phyloP scores from a whole-genome alignment of 2,329 filamentous ascomycete species.

The Calonectria honghensis region DNA sequence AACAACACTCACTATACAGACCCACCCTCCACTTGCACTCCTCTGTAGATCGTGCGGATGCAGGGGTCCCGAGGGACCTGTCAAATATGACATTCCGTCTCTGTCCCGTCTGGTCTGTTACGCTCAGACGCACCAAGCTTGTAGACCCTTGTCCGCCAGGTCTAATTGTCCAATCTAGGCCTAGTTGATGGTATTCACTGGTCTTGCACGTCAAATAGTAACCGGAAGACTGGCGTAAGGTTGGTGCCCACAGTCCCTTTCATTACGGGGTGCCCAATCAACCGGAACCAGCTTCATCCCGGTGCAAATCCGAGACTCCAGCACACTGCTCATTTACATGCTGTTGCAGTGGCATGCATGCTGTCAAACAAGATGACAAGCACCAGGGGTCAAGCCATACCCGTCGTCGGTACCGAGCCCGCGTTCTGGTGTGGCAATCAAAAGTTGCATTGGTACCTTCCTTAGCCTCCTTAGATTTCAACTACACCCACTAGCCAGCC shows the following conservation, averaged over 20 bases:
- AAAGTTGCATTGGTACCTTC: neutral
- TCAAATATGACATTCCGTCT: neutral
- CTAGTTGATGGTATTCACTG: too few species aligned
- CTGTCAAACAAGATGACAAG: constrained; percentile 15
- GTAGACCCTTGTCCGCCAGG: neutral
- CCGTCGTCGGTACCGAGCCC: neutral
- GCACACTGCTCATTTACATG: neutral
- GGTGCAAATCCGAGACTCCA: neutral
- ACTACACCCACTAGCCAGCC: neutral
- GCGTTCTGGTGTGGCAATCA: neutral
- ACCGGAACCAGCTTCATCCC: neutral
- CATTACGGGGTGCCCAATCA: constrained; percentile 2
- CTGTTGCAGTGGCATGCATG: neutral
- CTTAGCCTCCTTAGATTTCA: neutral
- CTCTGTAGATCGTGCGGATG: neutral
- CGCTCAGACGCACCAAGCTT: neutral
- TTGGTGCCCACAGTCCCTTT: too few species aligned
- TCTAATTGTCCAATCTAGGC: neutral
- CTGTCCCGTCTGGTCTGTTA: neutral
- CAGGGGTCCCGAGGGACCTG: neutral
- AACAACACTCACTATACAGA: too few species aligned
- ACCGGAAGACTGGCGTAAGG: too few species aligned
- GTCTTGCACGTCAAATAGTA: neutral
- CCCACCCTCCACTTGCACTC: neutral
- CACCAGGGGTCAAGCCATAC: constrained; percentile 9